phyloP scores from a whole-genome alignment of 1,139 yeast genomes.

The Ashbya aceris region DNA sequence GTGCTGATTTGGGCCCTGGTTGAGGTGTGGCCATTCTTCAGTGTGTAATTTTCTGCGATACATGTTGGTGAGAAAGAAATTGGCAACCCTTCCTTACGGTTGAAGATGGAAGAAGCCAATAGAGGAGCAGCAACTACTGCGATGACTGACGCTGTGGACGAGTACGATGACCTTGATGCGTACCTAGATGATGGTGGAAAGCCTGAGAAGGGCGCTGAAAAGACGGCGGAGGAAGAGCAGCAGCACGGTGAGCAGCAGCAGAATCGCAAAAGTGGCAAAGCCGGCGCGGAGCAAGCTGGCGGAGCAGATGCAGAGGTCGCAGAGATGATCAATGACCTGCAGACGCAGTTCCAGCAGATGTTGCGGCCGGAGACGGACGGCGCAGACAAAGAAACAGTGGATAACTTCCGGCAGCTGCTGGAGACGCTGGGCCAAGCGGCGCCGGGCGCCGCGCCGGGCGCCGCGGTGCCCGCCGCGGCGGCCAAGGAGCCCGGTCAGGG shows the following conservation, averaged over 20 bases:
- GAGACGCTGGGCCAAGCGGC: slow-evolving; percentile 51
- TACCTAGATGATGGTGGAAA: slow-evolving; percentile 70
- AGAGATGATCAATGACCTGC: slow-evolving; percentile 21
- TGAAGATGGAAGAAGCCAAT: too few relatives aligned
- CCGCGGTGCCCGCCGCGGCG: slow-evolving; percentile 40
- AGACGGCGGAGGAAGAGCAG: neutral
- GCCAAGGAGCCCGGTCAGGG: slow-evolving; percentile 19
- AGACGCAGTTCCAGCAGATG: slow-evolving; percentile 20
- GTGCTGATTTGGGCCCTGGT: too few relatives aligned
- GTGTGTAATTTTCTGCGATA: too few relatives aligned
- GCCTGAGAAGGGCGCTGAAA: slow-evolving; percentile 9
- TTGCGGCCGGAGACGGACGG: slow-evolving; percentile 19
- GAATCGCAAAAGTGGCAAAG: too few relatives aligned
- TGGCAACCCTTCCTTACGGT: too few relatives aligned
- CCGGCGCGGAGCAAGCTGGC: slow-evolving; percentile 2
- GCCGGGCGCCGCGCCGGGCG: slow-evolving; percentile 27
- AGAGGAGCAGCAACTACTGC: neutral
- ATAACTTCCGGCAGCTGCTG: slow-evolving; percentile 41
- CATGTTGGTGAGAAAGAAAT: too few relatives aligned
- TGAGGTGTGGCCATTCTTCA: too few relatives aligned
- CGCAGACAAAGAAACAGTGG: slow-evolving; percentile 37
- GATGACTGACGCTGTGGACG: slow-evolving; percentile 34
- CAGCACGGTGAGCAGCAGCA: too few relatives aligned
- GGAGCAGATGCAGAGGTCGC: slow-evolving; percentile 18
- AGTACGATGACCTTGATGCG: slow-evolving; percentile 67